These are phyloP conservation scores for Colletotrichum sp. DNA, from an alignment of 2,329 filamentous ascomycete species.

Conservation along the genomic window DNA sequence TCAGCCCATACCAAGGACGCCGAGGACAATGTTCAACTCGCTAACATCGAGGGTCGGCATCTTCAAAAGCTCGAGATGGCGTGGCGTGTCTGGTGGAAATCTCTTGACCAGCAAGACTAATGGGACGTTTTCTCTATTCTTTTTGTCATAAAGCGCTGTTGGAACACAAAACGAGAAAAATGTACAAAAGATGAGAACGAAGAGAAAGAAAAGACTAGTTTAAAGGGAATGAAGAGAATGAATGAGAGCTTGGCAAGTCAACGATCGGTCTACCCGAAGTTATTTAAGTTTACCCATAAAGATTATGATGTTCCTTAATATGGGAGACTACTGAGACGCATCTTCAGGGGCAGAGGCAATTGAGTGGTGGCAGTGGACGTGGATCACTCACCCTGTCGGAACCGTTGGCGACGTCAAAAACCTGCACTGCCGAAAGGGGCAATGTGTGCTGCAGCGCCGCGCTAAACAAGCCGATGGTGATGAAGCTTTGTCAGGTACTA, in stretches of 20 bases:
- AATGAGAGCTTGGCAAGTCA: neutral
- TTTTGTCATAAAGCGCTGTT: neutral
- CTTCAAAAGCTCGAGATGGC: neutral
- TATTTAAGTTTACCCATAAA: neutral
- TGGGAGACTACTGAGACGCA: accelerated
- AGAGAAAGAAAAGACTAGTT: neutral
- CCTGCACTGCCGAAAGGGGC: neutral
- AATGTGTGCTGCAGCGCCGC: neutral
- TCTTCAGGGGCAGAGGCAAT: accelerated
- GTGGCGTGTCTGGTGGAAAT: accelerated
- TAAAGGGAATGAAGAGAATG: neutral
- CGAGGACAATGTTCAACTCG: constrained; percentile 53
- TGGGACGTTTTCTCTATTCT: neutral
- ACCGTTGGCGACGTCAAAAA: neutral
- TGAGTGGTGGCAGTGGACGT: neutral
- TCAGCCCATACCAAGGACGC: constrained; percentile 43
- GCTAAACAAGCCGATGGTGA: neutral
- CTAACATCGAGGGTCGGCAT: constrained; percentile 27
- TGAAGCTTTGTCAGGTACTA: neutral
- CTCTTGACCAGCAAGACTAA: neutral
- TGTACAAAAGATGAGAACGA: accelerated
- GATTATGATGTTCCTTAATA: neutral
- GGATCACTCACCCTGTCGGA: neutral
- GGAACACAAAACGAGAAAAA: neutral
- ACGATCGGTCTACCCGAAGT: neutral